Conservation (phyloP, 768 basidiomycete species). For the Gymnopilus dilepis region DNA sequence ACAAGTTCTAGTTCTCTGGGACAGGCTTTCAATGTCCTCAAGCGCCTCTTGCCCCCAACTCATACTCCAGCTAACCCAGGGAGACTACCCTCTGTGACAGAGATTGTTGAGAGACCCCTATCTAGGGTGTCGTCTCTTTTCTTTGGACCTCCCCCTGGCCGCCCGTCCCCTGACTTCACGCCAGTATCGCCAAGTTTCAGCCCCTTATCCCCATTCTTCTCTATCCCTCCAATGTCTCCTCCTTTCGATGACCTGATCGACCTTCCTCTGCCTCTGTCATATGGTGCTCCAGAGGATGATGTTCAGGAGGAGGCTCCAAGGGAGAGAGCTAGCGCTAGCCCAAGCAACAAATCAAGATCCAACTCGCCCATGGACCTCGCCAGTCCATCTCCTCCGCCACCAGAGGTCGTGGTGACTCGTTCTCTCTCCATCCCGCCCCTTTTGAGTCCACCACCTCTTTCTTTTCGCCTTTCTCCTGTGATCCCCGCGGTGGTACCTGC, state of each 20-base stretch:
- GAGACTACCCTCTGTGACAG: constrained; percentile 26
- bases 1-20: constrained; percentile 20
- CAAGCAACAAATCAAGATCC: constrained; percentile 38
- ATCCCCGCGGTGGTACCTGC: neutral
- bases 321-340: constrained; percentile 2
- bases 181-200: neutral
- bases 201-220: neutral
- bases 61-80: constrained; percentile 21
- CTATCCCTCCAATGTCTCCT: neutral
- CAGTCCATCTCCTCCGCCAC: constrained; percentile 35
- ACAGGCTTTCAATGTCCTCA: constrained; percentile 38
- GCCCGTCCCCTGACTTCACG: neutral
- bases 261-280: neutral
- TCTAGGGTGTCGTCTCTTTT: constrained; percentile 20
- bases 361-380: constrained; percentile 55
- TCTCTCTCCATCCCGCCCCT: constrained; percentile 19
- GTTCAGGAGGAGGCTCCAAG: constrained; percentile 13
- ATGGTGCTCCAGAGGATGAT: constrained; percentile 18
- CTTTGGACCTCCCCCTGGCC: constrained; percentile 13
- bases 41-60: constrained; percentile 36
- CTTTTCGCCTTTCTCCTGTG: neutral
- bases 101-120: constrained; percentile 25
- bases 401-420: constrained; percentile 17
- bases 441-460: neutral
- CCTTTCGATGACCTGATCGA: neutral